Percentiles rank a stretch among this genome's conserved stretches.
Conservation (phyloP, 2,329 filamentous ascomycete species). For the Periconia sp. region DNA sequence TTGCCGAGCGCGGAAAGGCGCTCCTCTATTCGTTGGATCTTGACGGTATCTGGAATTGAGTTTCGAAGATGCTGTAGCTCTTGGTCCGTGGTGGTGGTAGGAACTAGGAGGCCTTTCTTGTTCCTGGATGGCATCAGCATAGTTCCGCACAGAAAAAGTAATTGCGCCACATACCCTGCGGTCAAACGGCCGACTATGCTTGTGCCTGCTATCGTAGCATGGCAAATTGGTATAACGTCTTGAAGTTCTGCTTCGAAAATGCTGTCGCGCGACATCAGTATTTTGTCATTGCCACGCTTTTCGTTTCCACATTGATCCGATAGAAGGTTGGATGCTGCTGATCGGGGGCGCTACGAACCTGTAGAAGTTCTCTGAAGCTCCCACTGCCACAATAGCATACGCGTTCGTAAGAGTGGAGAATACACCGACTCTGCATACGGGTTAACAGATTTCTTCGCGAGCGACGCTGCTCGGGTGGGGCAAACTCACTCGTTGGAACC, state of each 20-base stretch:
- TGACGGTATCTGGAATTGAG: constrained; percentile 84
- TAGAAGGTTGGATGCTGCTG: not conserved
- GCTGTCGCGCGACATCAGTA: constrained; percentile 50
- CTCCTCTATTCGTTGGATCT: constrained; percentile 98
- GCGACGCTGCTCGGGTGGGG: constrained; percentile 12
- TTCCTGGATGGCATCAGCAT: constrained; percentile 59
- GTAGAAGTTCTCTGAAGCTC: constrained; percentile 99
- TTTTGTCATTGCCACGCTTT: not conserved
- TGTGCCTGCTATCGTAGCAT: constrained; percentile 94
- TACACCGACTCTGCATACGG: constrained; percentile 76
- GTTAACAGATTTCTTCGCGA: constrained; percentile 13
- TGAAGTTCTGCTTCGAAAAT: constrained; percentile 97
- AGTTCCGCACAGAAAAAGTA: not conserved
- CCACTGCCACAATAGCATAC: constrained; percentile 90
- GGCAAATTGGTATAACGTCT: constrained; percentile 95
- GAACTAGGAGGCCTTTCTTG: constrained; percentile 93
- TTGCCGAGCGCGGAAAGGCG: constrained; percentile 93
- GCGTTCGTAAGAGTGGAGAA: constrained; percentile 97
- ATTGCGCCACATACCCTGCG: constrained; percentile 66
- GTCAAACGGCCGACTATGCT: constrained; percentile 95
- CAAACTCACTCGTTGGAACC: constrained; percentile 81
- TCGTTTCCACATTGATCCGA: not conserved
- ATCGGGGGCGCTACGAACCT: constrained; percentile 53
- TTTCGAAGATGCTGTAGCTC: constrained; percentile 97
- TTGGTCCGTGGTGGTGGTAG: constrained; percentile 94